phyloP scores from a whole-genome alignment of 1,139 yeast species.

The Kodamaea sp. region DNA sequence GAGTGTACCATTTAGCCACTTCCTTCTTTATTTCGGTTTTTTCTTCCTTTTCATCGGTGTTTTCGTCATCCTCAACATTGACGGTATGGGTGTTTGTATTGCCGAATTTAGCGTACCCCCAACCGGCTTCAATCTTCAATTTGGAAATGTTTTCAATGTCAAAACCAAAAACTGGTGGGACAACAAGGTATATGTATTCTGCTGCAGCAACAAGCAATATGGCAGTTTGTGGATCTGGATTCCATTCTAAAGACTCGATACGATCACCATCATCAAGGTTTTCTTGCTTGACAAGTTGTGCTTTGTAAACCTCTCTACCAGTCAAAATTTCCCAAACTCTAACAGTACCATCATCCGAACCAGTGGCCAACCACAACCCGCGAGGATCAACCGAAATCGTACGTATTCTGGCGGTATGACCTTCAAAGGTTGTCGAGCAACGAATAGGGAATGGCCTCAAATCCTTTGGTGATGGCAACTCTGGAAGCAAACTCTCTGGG shows the following conservation, averaged over 20 bases:
- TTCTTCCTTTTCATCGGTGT: slow-evolving; percentile 27
- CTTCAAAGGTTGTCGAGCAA: slow-evolving; percentile 78
- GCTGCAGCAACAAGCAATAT: slow-evolving; percentile 84
- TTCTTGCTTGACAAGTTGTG: slow-evolving; percentile 49
- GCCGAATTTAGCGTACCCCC: slow-evolving; percentile 83
- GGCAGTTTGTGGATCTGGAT: slow-evolving; percentile 71
- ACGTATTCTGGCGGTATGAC: slow-evolving; percentile 82
- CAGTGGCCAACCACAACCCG: slow-evolving; percentile 95
- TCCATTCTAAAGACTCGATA: slow-evolving; percentile 85
- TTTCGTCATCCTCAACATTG: slow-evolving; percentile 35
- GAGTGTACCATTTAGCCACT: slow-evolving; percentile 83
- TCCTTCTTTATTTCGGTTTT: slow-evolving; percentile 44
- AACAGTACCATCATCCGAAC: slow-evolving; percentile 96
- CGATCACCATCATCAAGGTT: slow-evolving; percentile 77
- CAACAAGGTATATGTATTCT: slow-evolving; percentile 69
- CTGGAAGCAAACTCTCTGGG: slow-evolving; percentile 94
- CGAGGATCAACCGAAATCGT: slow-evolving; percentile 80
- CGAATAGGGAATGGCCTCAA: slow-evolving; percentile 97
- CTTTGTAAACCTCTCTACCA: slow-evolving; percentile 85
- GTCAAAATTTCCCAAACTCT: slow-evolving; percentile 94
- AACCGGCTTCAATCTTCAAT: slow-evolving; percentile 80
- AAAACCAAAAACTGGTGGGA: slow-evolving; percentile 89
- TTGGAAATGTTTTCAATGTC: slow-evolving; percentile 82
- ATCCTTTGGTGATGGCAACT: slow-evolving; percentile 94
- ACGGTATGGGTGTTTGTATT: slow-evolving; percentile 47